phyloP scores from a whole-genome alignment of 306 rosid genomes.

The Astragalus membranaceus region DNA sequence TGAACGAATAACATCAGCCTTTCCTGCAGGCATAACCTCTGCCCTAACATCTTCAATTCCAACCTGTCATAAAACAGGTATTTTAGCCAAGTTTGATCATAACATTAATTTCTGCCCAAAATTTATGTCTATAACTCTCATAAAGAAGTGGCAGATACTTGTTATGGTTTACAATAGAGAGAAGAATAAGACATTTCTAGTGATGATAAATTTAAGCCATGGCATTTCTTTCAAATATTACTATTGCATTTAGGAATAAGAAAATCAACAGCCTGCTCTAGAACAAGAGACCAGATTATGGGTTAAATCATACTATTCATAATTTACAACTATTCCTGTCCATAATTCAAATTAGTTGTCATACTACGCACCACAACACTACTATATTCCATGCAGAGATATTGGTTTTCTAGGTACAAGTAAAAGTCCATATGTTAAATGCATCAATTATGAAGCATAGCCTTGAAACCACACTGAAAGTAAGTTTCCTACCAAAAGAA shows the following conservation, averaged over 20 bases:
- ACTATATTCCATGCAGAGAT: not conserved
- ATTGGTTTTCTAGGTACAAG: not conserved
- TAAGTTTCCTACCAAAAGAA: slow-evolving; percentile 8
- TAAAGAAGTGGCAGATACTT: not conserved
- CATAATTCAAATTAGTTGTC: not conserved
- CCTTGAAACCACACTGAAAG: slow-evolving; percentile 8
- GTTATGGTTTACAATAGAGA: not conserved
- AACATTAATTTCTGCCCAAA: slow-evolving; percentile 8
- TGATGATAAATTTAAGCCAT: not conserved
- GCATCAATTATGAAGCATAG: not conserved
- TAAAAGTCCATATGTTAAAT: not conserved
- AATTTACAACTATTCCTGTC: not conserved
- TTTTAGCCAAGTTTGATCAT: not conserved
- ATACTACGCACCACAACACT: not conserved
- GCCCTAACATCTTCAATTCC: slow-evolving; percentile 88
- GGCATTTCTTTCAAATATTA: not conserved
- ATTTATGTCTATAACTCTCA: not conserved
- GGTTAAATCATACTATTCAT: not conserved
- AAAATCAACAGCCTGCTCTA: slow-evolving; percentile 9
- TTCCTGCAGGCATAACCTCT: slow-evolving; percentile 98
- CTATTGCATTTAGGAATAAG: not conserved
- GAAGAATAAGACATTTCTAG: not conserved
- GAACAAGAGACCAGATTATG: not conserved
- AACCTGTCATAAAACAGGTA: slow-evolving; percentile 45
- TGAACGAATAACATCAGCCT: slow-evolving; percentile 72